Percentiles rank a stretch among this genome's conserved stretches.
These are phyloP conservation scores for Termitomyces eurrhizus DNA, from an alignment of 768 basidiomycete species.

Conservation along the genomic window DNA sequence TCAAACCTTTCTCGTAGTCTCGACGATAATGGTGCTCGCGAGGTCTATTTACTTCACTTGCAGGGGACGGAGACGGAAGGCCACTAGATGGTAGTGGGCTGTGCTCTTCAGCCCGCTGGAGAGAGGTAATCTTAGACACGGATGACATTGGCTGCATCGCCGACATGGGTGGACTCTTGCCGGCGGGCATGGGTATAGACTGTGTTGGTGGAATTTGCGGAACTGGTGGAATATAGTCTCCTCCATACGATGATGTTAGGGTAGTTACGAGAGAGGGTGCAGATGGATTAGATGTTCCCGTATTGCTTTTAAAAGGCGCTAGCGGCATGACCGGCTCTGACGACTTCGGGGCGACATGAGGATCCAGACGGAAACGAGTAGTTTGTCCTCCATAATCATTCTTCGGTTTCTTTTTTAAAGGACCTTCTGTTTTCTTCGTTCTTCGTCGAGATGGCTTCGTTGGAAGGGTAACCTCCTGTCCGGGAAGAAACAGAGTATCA, in stretches of 20 bases:
- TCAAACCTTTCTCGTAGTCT: slow-evolving; percentile 25
- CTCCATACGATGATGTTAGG: neutral
- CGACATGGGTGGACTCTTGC: neutral
- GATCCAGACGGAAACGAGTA: slow-evolving; percentile 44
- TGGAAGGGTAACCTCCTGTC: slow-evolving; percentile 35
- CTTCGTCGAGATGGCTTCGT: slow-evolving; percentile 11
- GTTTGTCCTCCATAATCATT: slow-evolving; percentile 45
- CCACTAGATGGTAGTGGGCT: neutral
- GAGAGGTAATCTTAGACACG: neutral
- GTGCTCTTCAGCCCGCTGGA: neutral
- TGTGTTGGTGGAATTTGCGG: slow-evolving; percentile 2
- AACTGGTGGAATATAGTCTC: slow-evolving; percentile 1
- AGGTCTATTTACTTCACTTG: neutral
- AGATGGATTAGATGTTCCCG: slow-evolving; percentile 12
- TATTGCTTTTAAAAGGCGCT: slow-evolving; percentile 15
- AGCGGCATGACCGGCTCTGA: neutral
- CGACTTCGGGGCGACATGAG: slow-evolving; percentile 18
- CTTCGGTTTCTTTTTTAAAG: slow-evolving; percentile 26
- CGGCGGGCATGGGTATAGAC: neutral
- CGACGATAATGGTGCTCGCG: slow-evolving; percentile 24
- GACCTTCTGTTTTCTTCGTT: slow-evolving; percentile 20
- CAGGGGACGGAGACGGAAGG: neutral
- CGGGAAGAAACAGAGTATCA: slow-evolving; percentile 46
- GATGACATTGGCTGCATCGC: neutral
- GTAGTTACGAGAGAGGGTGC: slow-evolving; percentile 4